These are phyloP conservation scores for Dichotomopilus funicola DNA, from an alignment of 2,329 filamentous ascomycete genomes.

Conservation along the genomic window DNA sequence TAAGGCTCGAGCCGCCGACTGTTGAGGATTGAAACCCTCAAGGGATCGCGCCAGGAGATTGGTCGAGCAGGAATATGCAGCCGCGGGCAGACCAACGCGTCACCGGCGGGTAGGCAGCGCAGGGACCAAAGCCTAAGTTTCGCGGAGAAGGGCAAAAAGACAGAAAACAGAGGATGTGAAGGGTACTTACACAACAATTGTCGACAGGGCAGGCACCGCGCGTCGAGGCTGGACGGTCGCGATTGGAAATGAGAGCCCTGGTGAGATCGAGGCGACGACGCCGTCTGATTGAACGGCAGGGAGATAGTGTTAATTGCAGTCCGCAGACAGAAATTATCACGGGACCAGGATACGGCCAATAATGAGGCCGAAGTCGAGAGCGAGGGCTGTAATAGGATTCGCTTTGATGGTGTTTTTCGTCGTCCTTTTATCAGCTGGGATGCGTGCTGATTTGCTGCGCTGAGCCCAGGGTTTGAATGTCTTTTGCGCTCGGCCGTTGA, in stretches of 20 bases:
- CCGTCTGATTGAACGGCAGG: conserved; percentile 29
- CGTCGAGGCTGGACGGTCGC: conserved; percentile 9
- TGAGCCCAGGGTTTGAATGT: conserved; percentile 3
- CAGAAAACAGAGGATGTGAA: conserved; percentile 3
- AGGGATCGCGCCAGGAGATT: conserved; percentile 1
- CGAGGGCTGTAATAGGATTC: conserved; percentile 48
- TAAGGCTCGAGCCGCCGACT: background rate
- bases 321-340: conserved; percentile 45
- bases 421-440: conserved; percentile 33
- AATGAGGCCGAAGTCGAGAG: conserved; percentile 34
- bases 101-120: conserved; percentile 16
- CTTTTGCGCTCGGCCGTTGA: conserved; percentile 27
- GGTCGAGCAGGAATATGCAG: conserved; percentile 19
- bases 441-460: conserved; percentile 46
- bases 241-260: conserved; percentile 9
- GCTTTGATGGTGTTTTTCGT: conserved; percentile 29
- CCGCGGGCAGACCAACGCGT: conserved; percentile 15
- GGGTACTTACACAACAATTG: conserved; percentile 19
- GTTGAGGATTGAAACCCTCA: conserved; percentile 1
- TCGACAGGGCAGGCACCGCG: conserved; percentile 4
- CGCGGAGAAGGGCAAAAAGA: conserved; percentile 7
- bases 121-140: conserved; percentile 6
- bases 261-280: conserved; percentile 14
- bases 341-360: conserved; percentile 47
- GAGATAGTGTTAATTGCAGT: conserved; percentile 31